Base-by-base conservation (phyloP, 2,329 filamentous ascomycete genomes). In the Aspergillus spinulosporus region DNA sequence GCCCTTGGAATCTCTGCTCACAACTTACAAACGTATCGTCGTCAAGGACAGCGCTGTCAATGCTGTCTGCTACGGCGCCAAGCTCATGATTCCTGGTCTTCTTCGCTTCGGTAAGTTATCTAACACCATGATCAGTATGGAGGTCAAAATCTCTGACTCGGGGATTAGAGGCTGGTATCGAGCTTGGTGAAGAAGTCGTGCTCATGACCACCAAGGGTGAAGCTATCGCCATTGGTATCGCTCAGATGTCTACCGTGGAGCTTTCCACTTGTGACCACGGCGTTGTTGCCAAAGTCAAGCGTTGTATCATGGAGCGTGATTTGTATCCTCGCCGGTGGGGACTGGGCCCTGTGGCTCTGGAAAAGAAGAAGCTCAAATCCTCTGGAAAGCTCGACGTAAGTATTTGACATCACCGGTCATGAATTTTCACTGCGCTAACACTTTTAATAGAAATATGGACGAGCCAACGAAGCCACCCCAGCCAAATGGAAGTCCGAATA, bases 351-450 rank as follows among this genome's bases (percentile, higher is more conserved):
- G 88, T 93, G 59, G 94, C 94, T 49, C 79, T 88, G 48, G 92
- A 97, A 84, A 99, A 99, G 87, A 99, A 99, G 89, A 97, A 97
- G 86, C 87, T 99, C 82, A 97, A 97, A 86, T 90, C 92, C 52
- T 89, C 91, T 66, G 94, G 94, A 76, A 96, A 97, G 80, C 88
- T 99, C 59, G 94, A 99, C 82, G 82, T 84, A 72, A 73, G 82
- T 74, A 21, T 36, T 37, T 28, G 21, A 3, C 21, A 21, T 21
- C 21, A 21, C 21, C 21, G 40, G 32, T 34, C 9, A 34, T 4
- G 31, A 28, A 29, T 11, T 4, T 29, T 37, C 6, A 14, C 12
- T 29, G 3, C 40, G 55, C 73, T 81, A 72, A 81, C 61, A 8
- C 47, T 42, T 43, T 31, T 9, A 32, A 8, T 58, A 84, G 82